Evolutionary conservation across 495 filamentous ascomycete genomes (phyloP).

Genomic region (Neurospora sp.): DNA sequence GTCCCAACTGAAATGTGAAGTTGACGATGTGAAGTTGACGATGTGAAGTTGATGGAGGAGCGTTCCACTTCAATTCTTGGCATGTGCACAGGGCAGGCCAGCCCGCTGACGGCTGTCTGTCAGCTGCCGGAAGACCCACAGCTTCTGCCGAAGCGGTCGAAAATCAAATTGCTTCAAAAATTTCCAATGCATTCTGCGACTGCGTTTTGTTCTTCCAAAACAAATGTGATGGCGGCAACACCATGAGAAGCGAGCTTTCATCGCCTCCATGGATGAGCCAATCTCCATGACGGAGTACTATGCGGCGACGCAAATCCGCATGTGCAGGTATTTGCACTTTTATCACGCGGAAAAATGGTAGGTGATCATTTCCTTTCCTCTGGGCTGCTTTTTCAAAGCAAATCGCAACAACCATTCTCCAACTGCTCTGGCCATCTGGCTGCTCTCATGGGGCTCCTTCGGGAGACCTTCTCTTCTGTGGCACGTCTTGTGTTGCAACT

Average conservation of each 20-base stretch:
- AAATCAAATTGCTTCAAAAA: not conserved
- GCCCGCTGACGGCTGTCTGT: not conserved
- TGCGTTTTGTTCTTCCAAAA: not conserved
- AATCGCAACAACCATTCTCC: conserved; percentile 31
- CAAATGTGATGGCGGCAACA: not conserved
- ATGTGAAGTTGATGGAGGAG: not conserved
- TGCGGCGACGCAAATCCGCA: not conserved
- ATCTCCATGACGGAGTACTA: not conserved
- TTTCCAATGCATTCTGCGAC: not conserved
- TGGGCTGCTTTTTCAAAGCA: not conserved
- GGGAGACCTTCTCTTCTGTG: conserved; percentile 30
- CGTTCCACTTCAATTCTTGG: not conserved
- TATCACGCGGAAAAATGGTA: not conserved
- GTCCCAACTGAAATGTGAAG: not conserved
- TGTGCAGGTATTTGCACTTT: not conserved
- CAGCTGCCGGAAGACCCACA: not conserved
- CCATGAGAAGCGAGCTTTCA: not conserved
- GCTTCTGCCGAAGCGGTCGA: not conserved
- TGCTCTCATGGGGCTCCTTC: conserved; percentile 27
- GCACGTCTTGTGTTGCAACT: conserved; percentile 36
- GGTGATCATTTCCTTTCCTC: not conserved
- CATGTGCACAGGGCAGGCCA: not conserved
- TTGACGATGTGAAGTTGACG: not conserved
- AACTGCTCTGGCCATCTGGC: conserved; percentile 22
- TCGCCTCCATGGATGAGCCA: not conserved